Base-by-base conservation (phyloP, 257 asterid species). In the Solanum virginianum region DNA sequence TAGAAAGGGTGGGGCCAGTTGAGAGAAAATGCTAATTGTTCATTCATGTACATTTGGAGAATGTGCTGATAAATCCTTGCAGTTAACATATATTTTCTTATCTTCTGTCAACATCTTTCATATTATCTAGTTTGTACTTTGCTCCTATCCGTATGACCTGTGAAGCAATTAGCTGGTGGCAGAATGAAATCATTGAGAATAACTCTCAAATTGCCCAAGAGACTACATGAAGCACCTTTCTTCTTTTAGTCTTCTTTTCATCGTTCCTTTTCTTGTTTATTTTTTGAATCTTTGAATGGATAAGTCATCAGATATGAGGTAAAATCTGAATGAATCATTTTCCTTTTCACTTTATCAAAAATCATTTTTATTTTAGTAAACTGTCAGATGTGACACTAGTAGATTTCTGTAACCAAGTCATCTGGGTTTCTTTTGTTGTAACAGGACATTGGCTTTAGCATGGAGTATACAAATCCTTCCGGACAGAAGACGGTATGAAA, bases 381-480 rank as follows among this genome's bases (percentile, higher is more conserved):
- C 47, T 43, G 20, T 24, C 82, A 24, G 62, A 15, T 16, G 8
- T 17, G 26, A 79, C 26, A 26, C 83, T 79, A 51, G 26, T 17
- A 53, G 11, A 26, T 79, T 53, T 79, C 62, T 51, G 60, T 77
- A 77, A 51, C 72, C 80, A 74, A 53, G 45, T 80, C 51, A 82
- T 20, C 8, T 85, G 86, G 29, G 65, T 7, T 32, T 63, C 79
- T 88, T 88, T 72, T 88, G 26, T 75, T 88, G 86, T 53, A 54
- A 66, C 95, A 95, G 98, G 99, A 96, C 84, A 90, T 96, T 87
- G 99, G 99, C 87, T 96, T 96, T 90, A 93, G 98, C 66, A 88
- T 96, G 86, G 99, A 96, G 92, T 96, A 92, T 88, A 89, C 85
- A 20, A 92, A 94, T 92, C 85, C 83, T 85, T 90, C 93, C 43